Evolutionary conservation across 2,329 filamentous ascomycete species (phyloP), one percentile per base, ranked within the genome.

Genomic region (Diaporthe humulicola): DNA sequence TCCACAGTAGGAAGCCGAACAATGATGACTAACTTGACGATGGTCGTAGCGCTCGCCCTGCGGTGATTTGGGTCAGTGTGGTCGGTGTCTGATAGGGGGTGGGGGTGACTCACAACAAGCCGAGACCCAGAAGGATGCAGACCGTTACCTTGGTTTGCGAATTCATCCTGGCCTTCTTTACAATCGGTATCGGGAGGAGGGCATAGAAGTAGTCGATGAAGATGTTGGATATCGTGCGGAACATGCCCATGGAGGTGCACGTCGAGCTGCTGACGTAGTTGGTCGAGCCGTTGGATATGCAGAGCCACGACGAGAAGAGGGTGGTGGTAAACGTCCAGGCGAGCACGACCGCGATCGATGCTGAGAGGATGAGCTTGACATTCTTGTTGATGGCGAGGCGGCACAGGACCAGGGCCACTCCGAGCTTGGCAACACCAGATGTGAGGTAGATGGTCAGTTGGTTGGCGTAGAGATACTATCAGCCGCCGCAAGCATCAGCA

Each of bases 141-240:
- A 81, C 81, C 0, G 79, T 77, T 5, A 81, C 17, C 75, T 82
- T 82, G 17, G 82, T 73, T 38, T 75, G 77, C 4, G 48, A 71
- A 33, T 77, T 79, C 79, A 83, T 80, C 50, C 79, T 78, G 0
- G 80, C 78, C 4, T 79, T 78, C 74, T 80, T 77, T 17, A 83
- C 79, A 60, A 83, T 81, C 22, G 73, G 78, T 1, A 82, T 64
- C 2, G 81, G 81, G 19, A 82, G 64, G 1, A 82, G 70, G 42
- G 81, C 81, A 54, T 82, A 82, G 69, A 82, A 83, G 71, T 82
- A 83, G 75, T 83, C 81, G 77, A 83, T 81, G 74, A 82, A 78
- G 48, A 83, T 81, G 40, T 83, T 83, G 48, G 79, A 81, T 25
- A 80, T 79, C 7, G 80, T 82, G 54, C 81, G 81, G 71, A 83